phyloP scores from a whole-genome alignment of 495 filamentous ascomycete genomes.

The Daldinia loculata region DNA sequence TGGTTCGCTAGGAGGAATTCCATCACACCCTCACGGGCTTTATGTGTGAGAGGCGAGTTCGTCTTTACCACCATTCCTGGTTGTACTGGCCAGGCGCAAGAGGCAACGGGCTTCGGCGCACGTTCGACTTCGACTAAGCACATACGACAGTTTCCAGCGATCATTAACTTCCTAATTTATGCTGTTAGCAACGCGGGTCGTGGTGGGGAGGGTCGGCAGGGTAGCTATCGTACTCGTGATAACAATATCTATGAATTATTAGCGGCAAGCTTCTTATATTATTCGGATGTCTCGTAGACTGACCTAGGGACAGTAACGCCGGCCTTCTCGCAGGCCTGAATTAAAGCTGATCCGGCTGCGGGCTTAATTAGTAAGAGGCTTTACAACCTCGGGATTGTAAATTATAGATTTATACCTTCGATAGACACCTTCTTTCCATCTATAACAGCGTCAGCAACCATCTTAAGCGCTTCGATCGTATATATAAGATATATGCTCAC shows the following conservation, averaged over 20 bases:
- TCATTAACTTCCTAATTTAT: slow-evolving; percentile 83
- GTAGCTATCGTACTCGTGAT: slow-evolving; percentile 79
- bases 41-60: slow-evolving; percentile 92
- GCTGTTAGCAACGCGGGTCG: slow-evolving; percentile 45
- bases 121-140: slow-evolving; percentile 97
- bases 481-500: slow-evolving; percentile 59
- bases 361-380: slow-evolving; percentile 40
- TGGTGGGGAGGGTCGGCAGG: slow-evolving; percentile 26
- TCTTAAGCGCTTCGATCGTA: slow-evolving; percentile 20
- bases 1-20: slow-evolving; percentile 98
- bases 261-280: slow-evolving; percentile 41
- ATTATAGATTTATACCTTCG: slow-evolving; percentile 70
- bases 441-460: slow-evolving; percentile 54
- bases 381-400: slow-evolving; percentile 30
- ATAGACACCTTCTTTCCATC: slow-evolving; percentile 96
- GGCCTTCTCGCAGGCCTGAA: slow-evolving; percentile 98
- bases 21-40: slow-evolving; percentile 98
- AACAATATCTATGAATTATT: slow-evolving; percentile 86
- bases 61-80: slow-evolving; percentile 99
- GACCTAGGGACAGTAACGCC: slow-evolving; percentile 88
- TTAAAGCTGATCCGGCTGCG: slow-evolving; percentile 87
- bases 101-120: slow-evolving; percentile 94
- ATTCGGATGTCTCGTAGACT: slow-evolving; percentile 22
- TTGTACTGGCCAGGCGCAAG: slow-evolving; percentile 98
- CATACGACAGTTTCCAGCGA: slow-evolving; percentile 99